phyloP scores from a whole-genome alignment of 1,284 basidiomycete species.

The Rhodotorula sp. region DNA sequence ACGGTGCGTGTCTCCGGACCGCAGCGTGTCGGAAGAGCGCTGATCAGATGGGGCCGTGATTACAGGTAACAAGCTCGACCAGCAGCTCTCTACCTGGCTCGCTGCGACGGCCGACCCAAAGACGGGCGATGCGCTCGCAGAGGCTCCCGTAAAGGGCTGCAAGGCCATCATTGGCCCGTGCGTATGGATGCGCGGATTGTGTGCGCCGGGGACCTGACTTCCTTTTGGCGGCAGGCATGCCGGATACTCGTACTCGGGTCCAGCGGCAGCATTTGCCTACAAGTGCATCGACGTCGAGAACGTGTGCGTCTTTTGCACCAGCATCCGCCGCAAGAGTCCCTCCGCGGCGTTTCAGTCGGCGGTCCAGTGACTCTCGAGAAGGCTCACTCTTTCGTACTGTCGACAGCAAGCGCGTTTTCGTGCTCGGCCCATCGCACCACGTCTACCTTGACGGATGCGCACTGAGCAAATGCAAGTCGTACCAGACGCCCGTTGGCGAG shows the following conservation, averaged over 20 bases:
- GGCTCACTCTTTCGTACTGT: background rate
- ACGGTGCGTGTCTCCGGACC: conserved; percentile 58
- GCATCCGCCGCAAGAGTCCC: too few species aligned
- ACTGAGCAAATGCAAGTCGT: conserved; percentile 70
- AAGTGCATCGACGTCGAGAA: conserved; percentile 74
- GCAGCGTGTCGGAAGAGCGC: background rate
- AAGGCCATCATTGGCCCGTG: conserved; percentile 97
- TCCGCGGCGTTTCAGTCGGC: too few species aligned
- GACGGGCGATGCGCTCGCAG: conserved; percentile 53
- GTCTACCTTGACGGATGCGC: conserved; percentile 85
- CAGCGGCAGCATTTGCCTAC: conserved; percentile 94
- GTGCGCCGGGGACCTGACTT: too few species aligned
- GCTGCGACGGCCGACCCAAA: conserved; percentile 55
- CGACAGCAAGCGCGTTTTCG: conserved; percentile 68
- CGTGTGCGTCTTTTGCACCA: conserved; percentile 62
- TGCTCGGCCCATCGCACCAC: conserved; percentile 95
- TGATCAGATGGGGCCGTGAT: conserved; percentile 11
- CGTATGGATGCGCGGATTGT: background rate
- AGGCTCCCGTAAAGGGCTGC: conserved; percentile 70
- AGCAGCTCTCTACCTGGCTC: conserved; percentile 68
- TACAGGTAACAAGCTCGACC: conserved; percentile 61
- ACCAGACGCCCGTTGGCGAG: conserved; percentile 83
- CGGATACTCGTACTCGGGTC: conserved; percentile 92
- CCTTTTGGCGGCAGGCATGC: conserved; percentile 70
- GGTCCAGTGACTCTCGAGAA: too few species aligned